These are phyloP conservation scores for Harrya chromipes DNA, from an alignment of 768 basidiomycete species.

Conservation along the genomic window DNA sequence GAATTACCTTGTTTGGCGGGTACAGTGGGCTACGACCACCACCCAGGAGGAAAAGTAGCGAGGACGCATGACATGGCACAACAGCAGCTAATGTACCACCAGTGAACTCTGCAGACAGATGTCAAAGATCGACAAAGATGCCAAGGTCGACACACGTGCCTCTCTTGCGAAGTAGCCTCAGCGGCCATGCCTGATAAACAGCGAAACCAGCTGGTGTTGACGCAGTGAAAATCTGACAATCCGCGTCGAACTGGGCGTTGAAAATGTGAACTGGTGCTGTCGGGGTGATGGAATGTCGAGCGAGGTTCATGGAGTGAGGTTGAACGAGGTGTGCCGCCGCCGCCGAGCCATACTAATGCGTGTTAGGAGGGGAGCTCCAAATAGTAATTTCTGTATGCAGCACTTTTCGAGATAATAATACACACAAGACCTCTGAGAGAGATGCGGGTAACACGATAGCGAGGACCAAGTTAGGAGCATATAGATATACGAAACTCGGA, in stretches of 20 bases:
- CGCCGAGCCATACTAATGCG: constrained; percentile 20
- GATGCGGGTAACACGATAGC: constrained; percentile 16
- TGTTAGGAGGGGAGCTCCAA: constrained; percentile 12
- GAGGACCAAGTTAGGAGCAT: constrained; percentile 17
- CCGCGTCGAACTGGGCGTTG: constrained; percentile 78
- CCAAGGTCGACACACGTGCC: constrained; percentile 43
- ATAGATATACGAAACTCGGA: constrained; percentile 23
- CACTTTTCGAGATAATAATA: constrained; percentile 3
- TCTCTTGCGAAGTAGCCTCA: constrained; percentile 76
- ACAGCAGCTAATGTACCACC: constrained; percentile 77
- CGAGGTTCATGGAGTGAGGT: constrained; percentile 70
- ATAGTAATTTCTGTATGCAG: constrained; percentile 8
- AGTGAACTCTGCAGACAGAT: constrained; percentile 53
- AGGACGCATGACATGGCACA: constrained; percentile 77
- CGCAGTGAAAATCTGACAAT: constrained; percentile 75
- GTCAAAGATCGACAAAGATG: constrained; percentile 15
- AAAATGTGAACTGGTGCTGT: constrained; percentile 72
- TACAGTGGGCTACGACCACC: constrained; percentile 87
- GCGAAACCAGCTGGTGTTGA: constrained; percentile 81
- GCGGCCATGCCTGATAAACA: constrained; percentile 72
- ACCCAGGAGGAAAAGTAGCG: constrained; percentile 81
- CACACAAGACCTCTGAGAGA: constrained; percentile 18
- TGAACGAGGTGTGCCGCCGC: constrained; percentile 10
- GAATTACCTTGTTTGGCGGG: constrained; percentile 86
- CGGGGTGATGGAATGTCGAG: constrained; percentile 77